phyloP scores from a whole-genome alignment of 176 grass and related monocot genomes.

The Urochloa ruziziensis region DNA sequence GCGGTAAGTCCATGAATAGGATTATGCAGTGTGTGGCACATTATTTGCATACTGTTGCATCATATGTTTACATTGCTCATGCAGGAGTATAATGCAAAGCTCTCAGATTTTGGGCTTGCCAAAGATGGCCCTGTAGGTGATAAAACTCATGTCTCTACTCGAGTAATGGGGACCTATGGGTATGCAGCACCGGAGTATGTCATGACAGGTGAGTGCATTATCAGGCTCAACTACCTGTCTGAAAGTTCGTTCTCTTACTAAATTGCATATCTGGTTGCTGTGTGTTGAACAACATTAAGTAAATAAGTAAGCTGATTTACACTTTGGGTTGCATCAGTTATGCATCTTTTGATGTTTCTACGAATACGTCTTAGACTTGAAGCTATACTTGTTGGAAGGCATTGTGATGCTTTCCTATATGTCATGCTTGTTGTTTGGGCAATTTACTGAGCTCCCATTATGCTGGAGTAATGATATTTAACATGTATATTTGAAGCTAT shows the following conservation, averaged over 20 bases:
- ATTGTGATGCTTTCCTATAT: background rate
- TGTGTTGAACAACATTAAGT: background rate
- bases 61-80: conserved; percentile 38
- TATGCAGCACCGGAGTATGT: conserved; percentile 90
- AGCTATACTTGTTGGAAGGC: background rate
- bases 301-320: background rate
- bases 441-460: background rate
- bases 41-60: background rate
- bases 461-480: background rate
- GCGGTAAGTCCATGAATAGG: conserved; percentile 32
- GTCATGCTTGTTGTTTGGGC: background rate
- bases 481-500: too few species aligned
- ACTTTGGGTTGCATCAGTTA: background rate
- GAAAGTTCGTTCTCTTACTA: background rate
- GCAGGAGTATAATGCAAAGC: conserved; percentile 84
- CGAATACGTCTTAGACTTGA: background rate
- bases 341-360: conserved; percentile 18
- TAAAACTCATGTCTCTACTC: conserved; percentile 85
- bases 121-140: conserved; percentile 87
- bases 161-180: conserved; percentile 88
- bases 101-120: conserved; percentile 85
- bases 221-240: background rate
- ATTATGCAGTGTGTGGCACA: background rate
- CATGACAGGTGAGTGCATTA: conserved; percentile 59
- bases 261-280: background rate